Evolutionary conservation across 2,329 filamentous ascomycete species (phyloP), one percentile per base, ranked within the genome.

Genomic region (Colletotrichum siamense): DNA sequence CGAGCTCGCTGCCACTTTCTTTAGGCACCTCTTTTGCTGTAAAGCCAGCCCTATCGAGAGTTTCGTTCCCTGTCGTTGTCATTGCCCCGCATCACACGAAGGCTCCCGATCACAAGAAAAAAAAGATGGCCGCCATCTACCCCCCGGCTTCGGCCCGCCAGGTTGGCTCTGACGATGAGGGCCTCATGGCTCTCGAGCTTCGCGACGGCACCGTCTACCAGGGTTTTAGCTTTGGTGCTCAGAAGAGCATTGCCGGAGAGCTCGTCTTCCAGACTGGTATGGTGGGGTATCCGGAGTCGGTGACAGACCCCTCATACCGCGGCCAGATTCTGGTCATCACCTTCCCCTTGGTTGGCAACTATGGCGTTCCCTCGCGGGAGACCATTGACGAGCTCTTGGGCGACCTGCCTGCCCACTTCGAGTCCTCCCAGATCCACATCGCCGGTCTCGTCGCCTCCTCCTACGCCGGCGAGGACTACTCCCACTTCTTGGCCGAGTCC

Each of bases 261-360:
- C 91, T 99, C 85, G 97, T 99, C 87, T 99, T 99, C 89, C 96
- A 99, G 91, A 99, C 97, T 75, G 97, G 97, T 86, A 98, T 99
- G 96, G 97, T 99, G 81, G 97, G 97, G 83, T 99, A 99, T 85
- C 96, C 97, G 57, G 97, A 99, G 89, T 98, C 94, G 64, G 91
- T 97, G 81, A 96, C 95, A 77, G 95, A 97, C 83, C 95, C 95
- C 79, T 96, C 95, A 66, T 96, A 97, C 87, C 94, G 94, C 66
- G 95, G 95, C 78, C 96, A 99, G 88, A 98, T 99, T 81, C 91
- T 99, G 81, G 96, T 99, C 86, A 93, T 99, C 82, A 99, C 96
- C 70, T 98, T 98, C 85, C 97, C 96, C 75, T 90, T 99, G 52
- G 94, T 98, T 76, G 96, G 96, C 85, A 99, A 99, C 90, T 99